Evolutionary conservation across 192 early-diverging fungal genomes (phyloP), one percentile per base, ranked within the genome.

Genomic region (Dispira simplex): DNA sequence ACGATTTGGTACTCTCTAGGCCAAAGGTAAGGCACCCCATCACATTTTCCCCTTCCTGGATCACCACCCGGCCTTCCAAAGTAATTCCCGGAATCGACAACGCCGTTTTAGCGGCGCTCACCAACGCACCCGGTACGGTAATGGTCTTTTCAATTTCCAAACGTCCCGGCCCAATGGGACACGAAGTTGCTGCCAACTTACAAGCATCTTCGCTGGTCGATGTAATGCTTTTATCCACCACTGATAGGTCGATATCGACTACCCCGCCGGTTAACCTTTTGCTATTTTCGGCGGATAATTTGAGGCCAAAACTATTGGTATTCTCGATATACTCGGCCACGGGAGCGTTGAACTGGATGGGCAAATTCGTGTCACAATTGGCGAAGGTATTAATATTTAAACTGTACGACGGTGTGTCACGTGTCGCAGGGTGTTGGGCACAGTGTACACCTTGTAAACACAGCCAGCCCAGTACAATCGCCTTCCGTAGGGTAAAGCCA

Each of bases 281-380:
- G 28, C 26, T n/a, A 25, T 25, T 62, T n/a, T 62, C 25, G 43
- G 46, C 59, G 16, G 39, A 23, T 20, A 62, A 12, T 20, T n/a
- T 14, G 44, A 62, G 26, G 14, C 25, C 44, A 20, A 62, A 62
- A 11, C 21, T 16, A 11, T 44, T 44, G 59, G 59, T 45, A 21
- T 45, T 25, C 16, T 44, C 43, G 43, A n/a, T 62, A 43, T 62
- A 62, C 16, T 62, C 28, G 10, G 46, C 43, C 12, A n/a, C n/a
- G 44, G 59, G 59, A n/a, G 46, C 46, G 26, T 46, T 45, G n/a
- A 62, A 62, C 59, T 62, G 59, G 20, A 62, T 39, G 2, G 59
- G 59, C 14, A 46, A 45, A 45, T 12, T 9, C n/a, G 44, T 8
- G 8, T 62, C 44, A 14, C 59, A 62, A 45, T 62, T 62, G 6